Evolutionary conservation across 2,329 filamentous ascomycete species (phyloP).

Genomic region (Capronia americana): DNA sequence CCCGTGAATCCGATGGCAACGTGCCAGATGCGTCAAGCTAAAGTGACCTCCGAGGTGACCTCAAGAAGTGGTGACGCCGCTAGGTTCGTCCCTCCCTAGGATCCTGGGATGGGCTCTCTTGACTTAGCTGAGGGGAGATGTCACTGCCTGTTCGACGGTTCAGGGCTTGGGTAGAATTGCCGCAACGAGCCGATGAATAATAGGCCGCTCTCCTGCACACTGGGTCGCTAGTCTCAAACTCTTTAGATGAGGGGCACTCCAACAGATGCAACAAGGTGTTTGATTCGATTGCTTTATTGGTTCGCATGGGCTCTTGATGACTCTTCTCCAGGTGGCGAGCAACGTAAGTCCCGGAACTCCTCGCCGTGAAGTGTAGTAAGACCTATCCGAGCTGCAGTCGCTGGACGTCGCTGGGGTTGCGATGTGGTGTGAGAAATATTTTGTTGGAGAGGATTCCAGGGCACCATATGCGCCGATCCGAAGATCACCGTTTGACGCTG

Average conservation of each 20-base stretch:
- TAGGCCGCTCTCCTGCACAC: conserved; percentile 16
- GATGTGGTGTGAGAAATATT: conserved; percentile 10
- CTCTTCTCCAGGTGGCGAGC: conserved; percentile 23
- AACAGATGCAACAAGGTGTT: conserved; percentile 16
- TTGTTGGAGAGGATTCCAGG: not conserved
- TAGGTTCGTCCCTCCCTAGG: conserved; percentile 36
- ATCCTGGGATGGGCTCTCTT: conserved; percentile 14
- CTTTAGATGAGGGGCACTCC: conserved; percentile 21
- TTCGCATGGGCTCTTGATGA: conserved; percentile 28
- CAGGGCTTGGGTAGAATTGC: conserved; percentile 18
- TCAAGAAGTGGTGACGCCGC: conserved; percentile 29
- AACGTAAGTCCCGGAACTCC: conserved; percentile 7
- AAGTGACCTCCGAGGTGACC: conserved; percentile 29
- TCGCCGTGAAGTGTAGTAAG: conserved; percentile 9
- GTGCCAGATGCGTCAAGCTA: conserved; percentile 27
- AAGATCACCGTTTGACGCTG: conserved; percentile 1
- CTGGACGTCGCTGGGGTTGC: not conserved
- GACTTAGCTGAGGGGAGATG: conserved; percentile 1
- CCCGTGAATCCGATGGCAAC: conserved; percentile 19
- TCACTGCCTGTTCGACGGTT: conserved; percentile 3
- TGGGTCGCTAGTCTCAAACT: conserved; percentile 25
- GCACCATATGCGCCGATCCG: conserved; percentile 4
- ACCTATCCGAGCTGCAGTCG: conserved; percentile 9
- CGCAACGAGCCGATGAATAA: conserved; percentile 27
- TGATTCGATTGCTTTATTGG: conserved; percentile 30